Percentiles rank a stretch among this genome's conserved stretches.
These are phyloP conservation scores for Leptographium procerum DNA, from an alignment of 2,329 filamentous ascomycete species.

Conservation along the genomic window DNA sequence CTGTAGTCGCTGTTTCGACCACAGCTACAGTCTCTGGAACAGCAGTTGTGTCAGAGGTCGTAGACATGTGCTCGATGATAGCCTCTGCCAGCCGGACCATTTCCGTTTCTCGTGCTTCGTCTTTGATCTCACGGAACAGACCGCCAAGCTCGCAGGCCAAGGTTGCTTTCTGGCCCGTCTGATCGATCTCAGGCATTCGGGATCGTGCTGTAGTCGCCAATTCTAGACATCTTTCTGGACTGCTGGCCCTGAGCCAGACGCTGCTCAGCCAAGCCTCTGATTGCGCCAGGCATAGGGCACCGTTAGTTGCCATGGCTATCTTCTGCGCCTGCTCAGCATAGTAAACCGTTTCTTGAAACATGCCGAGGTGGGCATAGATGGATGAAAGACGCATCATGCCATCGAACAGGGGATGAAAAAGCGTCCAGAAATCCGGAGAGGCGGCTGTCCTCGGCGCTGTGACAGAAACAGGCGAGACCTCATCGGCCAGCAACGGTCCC, in stretches of 20 bases:
- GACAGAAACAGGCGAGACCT: neutral
- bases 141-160: constrained; percentile 45
- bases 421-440: constrained; percentile 61
- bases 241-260: constrained; percentile 45
- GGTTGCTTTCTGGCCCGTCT: constrained; percentile 30
- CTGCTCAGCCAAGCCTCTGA: constrained; percentile 43
- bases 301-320: constrained; percentile 57
- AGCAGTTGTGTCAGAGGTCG: neutral
- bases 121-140: constrained; percentile 39
- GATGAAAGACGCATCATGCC: constrained; percentile 63
- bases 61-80: constrained; percentile 12
- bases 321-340: constrained; percentile 77
- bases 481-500: neutral
- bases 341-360: constrained; percentile 79
- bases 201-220: constrained; percentile 42
- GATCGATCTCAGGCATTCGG: constrained; percentile 34
- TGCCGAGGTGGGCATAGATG: constrained; percentile 71
- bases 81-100: constrained; percentile 38
- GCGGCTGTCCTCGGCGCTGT: constrained; percentile 1
- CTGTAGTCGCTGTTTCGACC: neutral
- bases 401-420: constrained; percentile 63
- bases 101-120: constrained; percentile 29
- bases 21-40: neutral
- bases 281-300: constrained; percentile 45
- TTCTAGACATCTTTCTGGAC: constrained; percentile 45